Conservation (phyloP, 2,329 filamentous ascomycete genomes). For the Aspergillus pseudoviridinutans region DNA sequence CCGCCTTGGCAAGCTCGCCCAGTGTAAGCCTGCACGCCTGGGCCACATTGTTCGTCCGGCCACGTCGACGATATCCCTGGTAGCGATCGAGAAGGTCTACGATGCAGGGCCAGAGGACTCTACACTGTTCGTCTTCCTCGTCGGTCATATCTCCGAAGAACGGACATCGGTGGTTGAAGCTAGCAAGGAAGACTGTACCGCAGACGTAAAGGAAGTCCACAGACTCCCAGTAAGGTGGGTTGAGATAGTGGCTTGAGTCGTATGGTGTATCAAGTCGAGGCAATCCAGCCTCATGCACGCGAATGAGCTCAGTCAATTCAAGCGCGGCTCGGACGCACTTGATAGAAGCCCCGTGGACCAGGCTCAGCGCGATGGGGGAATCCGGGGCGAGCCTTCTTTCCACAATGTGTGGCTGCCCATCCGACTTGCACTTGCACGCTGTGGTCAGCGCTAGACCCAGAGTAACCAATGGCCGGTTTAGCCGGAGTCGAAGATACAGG, state of each 20-base stretch:
- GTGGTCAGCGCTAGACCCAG: conserved; percentile 6
- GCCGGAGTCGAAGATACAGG: conserved; percentile 19
- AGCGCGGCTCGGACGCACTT: conserved; percentile 8
- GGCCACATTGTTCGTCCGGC: not conserved
- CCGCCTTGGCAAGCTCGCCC: not conserved
- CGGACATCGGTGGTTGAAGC: conserved; percentile 4
- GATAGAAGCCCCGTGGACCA: conserved; percentile 10
- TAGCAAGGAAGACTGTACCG: conserved; percentile 9
- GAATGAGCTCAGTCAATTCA: conserved; percentile 5
- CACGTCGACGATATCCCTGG: not conserved
- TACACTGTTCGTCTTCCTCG: not conserved
- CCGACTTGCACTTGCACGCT: conserved; percentile 7
- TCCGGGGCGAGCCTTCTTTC: conserved; percentile 1
- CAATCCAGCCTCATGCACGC: conserved; percentile 5
- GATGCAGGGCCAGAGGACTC: not conserved
- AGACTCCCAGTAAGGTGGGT: conserved; percentile 12
- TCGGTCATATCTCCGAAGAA: not conserved
- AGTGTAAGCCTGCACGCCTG: not conserved
- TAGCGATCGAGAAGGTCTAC: conserved; percentile 3
- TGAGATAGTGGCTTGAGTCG: not conserved
- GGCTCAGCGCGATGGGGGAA: conserved; percentile 3
- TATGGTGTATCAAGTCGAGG: not conserved
- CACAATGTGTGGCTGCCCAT: conserved; percentile 3
- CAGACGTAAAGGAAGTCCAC: conserved; percentile 14
- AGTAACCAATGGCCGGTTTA: conserved; percentile 10